Percentiles rank a stretch among this genome's conserved stretches.
Evolutionary conservation across 352 stramenopile species (phyloP).

Genomic region (Globisporangium barbulae): DNA sequence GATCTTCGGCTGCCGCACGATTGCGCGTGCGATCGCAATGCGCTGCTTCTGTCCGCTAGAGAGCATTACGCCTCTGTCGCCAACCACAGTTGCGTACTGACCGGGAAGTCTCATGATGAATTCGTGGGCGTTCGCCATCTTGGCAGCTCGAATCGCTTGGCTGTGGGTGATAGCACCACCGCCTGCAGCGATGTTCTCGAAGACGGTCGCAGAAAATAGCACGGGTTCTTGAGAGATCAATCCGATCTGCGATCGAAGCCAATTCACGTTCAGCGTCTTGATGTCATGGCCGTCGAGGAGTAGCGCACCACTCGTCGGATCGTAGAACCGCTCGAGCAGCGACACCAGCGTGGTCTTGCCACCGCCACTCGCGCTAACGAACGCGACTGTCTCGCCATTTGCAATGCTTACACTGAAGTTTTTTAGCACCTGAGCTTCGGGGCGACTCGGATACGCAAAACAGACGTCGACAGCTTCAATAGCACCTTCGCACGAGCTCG

Average conservation of each 20-base stretch:
- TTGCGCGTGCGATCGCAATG: constrained; percentile 31
- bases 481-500: not conserved
- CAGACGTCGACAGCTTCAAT: not conserved
- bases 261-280: no score
- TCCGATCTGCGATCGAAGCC: no score
- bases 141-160: constrained; percentile 19
- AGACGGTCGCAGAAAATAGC: no score
- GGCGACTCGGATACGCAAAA: constrained; percentile 1
- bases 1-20: constrained; percentile 79
- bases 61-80: constrained; percentile 31
- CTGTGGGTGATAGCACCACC: constrained; percentile 45
- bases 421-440: not conserved
- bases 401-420: not conserved
- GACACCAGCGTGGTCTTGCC: not conserved
- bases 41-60: constrained; percentile 38
- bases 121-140: constrained; percentile 38
- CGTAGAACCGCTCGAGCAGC: constrained; percentile 5
- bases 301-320: not conserved
- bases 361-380: not conserved
- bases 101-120: constrained; percentile 82
- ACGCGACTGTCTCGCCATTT: not conserved
- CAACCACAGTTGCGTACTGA: constrained; percentile 76
- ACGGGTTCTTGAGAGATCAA: no score
- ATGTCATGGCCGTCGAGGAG: not conserved
- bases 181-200: constrained; percentile 42